phyloP scores from a whole-genome alignment of 805 yeast species.

The Ogataea paradorogensis region DNA sequence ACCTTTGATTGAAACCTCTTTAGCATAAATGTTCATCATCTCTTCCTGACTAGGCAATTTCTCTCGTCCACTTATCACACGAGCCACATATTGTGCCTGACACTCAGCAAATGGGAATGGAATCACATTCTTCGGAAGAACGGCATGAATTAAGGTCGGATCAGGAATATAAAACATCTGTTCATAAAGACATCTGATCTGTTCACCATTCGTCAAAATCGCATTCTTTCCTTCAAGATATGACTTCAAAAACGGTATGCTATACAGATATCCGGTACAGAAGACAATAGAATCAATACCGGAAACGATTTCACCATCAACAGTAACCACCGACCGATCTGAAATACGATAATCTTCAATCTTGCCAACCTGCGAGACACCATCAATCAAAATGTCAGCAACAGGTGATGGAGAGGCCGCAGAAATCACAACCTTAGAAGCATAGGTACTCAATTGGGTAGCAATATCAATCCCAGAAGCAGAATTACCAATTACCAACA shows the following conservation, averaged over 20 bases:
- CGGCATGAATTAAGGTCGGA: conserved; percentile 42
- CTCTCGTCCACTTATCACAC: conserved; percentile 41
- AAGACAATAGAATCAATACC: conserved; percentile 59
- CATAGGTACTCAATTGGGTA: conserved; percentile 31
- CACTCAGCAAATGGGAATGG: conserved; percentile 51
- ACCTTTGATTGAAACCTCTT: conserved; percentile 42
- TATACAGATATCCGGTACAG: conserved; percentile 73
- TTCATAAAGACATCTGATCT: conserved; percentile 40
- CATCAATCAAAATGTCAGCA: conserved; percentile 26
- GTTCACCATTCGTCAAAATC: conserved; percentile 34
- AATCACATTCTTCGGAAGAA: conserved; percentile 43
- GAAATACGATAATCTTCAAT: conserved; percentile 27
- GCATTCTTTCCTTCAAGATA: conserved; percentile 28
- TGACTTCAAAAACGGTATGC: conserved; percentile 56
- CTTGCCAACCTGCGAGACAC: conserved; percentile 26
- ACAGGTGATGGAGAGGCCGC: conserved; percentile 30
- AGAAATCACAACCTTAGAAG: conserved; percentile 30
- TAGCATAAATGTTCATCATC: conserved; percentile 34
- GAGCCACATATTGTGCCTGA: conserved; percentile 44
- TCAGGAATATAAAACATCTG: conserved; percentile 46
- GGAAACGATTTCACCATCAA: conserved; percentile 43
- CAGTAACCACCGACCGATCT: conserved; percentile 39
- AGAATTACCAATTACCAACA: conserved; percentile 42
- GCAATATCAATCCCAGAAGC: conserved; percentile 70
- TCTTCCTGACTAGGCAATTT: conserved; percentile 38